Base-by-base conservation (phyloP, 2,329 filamentous ascomycete genomes). In the Nannizzia gypsea region DNA sequence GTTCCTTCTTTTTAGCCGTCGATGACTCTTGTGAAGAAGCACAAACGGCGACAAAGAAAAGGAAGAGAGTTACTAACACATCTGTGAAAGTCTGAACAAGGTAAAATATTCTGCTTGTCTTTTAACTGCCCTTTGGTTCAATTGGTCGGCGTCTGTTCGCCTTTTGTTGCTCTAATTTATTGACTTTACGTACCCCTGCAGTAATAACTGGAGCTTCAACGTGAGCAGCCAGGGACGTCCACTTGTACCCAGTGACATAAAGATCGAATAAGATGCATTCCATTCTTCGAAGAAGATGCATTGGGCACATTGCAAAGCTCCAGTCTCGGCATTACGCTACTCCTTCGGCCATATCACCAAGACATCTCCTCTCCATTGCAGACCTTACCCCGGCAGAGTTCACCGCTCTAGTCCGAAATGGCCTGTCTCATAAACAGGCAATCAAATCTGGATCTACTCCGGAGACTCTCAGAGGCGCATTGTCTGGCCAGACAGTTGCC, bases 301-400 rank as follows among this genome's bases (percentile, higher is more conserved):
- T 40, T 13, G 42, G 28, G 57, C 57, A 57, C 11, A 56, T 59
- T 50, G 55, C 58, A 8, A 58, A 56, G 46, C 59, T 56, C 61
- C 67, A 69, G 62, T 65, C 68, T 62, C 71, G 70, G 67, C 69
- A 63, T 63, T 74, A 72, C 65, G 69, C 74, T 31, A 66, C 72
- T 52, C 75, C 76, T 28, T 68, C 70, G 24, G 79, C 81, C 9
- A 81, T 81, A 68, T 77, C 82, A 20, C 88, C 90, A 56, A 87
- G 93, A 65, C 92, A 97, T 79, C 80, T 99, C 58, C 86, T 96
- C 75, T 95, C 90, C 59, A 96, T 96, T 68, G 85, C 85, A 58
- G 91, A 99, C 70, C 81, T 99, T 61, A 85, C 85, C 1, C 81
- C 89, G 5, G 76, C 80, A 52, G 93, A 99, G 75, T 84, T 99